Percentiles rank a stretch among this genome's conserved stretches.
phyloP scores from a whole-genome alignment of 2,329 filamentous ascomycete genomes.

The Gremmenia infestans region DNA sequence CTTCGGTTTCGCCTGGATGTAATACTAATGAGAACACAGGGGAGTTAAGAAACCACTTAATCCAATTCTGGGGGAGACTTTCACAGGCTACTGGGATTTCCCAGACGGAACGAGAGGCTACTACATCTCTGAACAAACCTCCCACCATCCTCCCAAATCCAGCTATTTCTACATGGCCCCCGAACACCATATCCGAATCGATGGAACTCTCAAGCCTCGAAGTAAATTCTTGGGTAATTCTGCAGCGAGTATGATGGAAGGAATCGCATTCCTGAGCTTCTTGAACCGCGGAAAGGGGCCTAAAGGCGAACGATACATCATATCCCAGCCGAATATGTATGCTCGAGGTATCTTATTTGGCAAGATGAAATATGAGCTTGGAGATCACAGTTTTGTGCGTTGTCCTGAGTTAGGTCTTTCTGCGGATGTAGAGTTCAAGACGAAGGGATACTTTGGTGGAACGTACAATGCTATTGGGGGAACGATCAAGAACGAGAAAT shows the following conservation, averaged over 20 bases:
- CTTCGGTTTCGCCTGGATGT: neutral
- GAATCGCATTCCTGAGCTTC: constrained; percentile 79
- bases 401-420: constrained; percentile 83
- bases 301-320: constrained; percentile 79
- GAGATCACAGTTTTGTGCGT: constrained; percentile 87
- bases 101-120: constrained; percentile 80
- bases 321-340: constrained; percentile 99
- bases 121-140: constrained; percentile 97
- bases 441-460: constrained; percentile 93
- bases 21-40: constrained; percentile 39
- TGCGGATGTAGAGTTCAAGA: constrained; percentile 96
- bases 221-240: constrained; percentile 97
- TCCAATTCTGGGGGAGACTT: constrained; percentile 90
- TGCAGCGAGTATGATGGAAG: constrained; percentile 97
- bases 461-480: constrained; percentile 96
- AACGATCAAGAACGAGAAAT: constrained; percentile 80
- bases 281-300: constrained; percentile 68
- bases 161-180: constrained; percentile 99
- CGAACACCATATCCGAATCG: constrained; percentile 88
- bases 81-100: constrained; percentile 94
- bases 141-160: constrained; percentile 95
- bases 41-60: constrained; percentile 98
- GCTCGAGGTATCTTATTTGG: constrained; percentile 93
- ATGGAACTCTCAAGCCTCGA: constrained; percentile 89
- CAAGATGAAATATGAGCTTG: constrained; percentile 99